Base-by-base conservation (phyloP, 2,329 filamentous ascomycete species). In the Lachnellula occidentalis region DNA sequence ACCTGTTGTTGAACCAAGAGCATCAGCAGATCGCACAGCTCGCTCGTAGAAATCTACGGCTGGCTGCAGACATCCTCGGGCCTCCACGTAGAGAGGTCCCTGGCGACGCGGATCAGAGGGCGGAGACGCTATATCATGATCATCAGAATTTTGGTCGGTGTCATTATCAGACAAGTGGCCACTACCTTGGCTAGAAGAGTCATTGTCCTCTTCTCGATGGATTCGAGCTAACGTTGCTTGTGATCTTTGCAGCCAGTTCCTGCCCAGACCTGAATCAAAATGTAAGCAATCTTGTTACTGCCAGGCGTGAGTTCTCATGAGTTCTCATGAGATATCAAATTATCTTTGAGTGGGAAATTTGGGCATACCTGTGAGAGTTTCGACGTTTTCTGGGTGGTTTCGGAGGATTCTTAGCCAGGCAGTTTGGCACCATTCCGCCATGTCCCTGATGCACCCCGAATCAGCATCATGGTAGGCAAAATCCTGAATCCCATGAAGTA, bases 181-280 rank as follows among this genome's bases (percentile, higher is more conserved):
- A 54, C 56, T 65, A 53, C 61, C 61, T 57, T 61, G 57, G 50
- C 61, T 66, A 42, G 59, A 60, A 19, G 58, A 53, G 34, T 69
- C 67, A 51, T 67, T 67, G 15, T 66, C 66, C 45, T 78, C 77
- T 45, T 72, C 66, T 14, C 66, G 68, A 53, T 78, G 73, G 55
- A 81, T 79, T 51, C 71, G 73, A 34, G 75, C 71, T 21, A 81
- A 67, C 34, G 69, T 71, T 54, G 70, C 72, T 59, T 80, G 78
- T n/a, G 78, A 73, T 61, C 74, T 74, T 43, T 72, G 70, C 1
- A 80, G 69, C 78, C 78, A 81, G 45, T 74, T 74, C 24, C 72
- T 68, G 17, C 77, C 78, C 19, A 80, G 68, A 3, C 77, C 78
- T 76, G 60, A 43, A 48, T 19, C 22, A 42, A 6, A n/a, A 24